Percentiles rank a stretch among this genome's conserved stretches.
Evolutionary conservation across 2,329 filamentous ascomycete species (phyloP).

Genomic region (Plenodomus biglobosus): DNA sequence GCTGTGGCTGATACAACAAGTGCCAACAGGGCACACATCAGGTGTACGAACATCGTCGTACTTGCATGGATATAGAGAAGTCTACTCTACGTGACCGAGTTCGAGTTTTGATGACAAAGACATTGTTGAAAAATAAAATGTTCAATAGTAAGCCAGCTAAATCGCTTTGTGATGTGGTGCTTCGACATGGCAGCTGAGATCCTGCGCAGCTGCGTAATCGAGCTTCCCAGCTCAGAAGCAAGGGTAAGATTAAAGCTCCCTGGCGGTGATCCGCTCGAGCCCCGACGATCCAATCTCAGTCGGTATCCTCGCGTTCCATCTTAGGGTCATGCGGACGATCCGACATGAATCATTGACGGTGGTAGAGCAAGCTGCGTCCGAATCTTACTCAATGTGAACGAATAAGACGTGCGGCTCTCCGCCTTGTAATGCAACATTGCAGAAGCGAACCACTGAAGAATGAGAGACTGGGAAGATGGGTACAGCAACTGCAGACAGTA

Average conservation of each 20-base stretch:
- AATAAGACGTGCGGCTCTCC: conserved; percentile 3
- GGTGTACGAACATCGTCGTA: conserved; percentile 26
- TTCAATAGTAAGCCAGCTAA: neutral
- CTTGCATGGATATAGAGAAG: conserved; percentile 15
- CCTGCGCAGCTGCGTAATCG: conserved; percentile 17
- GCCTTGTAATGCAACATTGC: conserved; percentile 13
- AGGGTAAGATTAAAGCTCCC: conserved; percentile 21
- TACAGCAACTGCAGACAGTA: conserved; percentile 9
- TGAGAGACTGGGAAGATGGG: neutral
- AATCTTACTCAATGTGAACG: neutral
- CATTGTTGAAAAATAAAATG: neutral
- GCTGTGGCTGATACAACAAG: conserved; percentile 29
- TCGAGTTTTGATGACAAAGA: neutral
- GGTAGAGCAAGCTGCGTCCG: conserved; percentile 4
- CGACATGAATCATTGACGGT: conserved; percentile 10
- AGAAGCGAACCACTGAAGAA: neutral
- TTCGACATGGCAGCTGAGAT: conserved; percentile 10
- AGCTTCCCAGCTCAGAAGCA: conserved; percentile 14
- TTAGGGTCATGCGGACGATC: conserved; percentile 16
- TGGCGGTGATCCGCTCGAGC: conserved; percentile 17
- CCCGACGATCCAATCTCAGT: conserved; percentile 23
- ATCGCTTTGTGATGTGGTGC: conserved; percentile 14
- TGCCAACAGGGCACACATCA: conserved; percentile 32
- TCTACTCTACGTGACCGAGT: neutral
- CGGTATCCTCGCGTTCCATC: conserved; percentile 4